Percentiles rank a stretch among this genome's conserved stretches.
These are phyloP conservation scores for Hypoxylon rubiginosum DNA, from an alignment of 2,329 filamentous ascomycete genomes.

Conservation along the genomic window DNA sequence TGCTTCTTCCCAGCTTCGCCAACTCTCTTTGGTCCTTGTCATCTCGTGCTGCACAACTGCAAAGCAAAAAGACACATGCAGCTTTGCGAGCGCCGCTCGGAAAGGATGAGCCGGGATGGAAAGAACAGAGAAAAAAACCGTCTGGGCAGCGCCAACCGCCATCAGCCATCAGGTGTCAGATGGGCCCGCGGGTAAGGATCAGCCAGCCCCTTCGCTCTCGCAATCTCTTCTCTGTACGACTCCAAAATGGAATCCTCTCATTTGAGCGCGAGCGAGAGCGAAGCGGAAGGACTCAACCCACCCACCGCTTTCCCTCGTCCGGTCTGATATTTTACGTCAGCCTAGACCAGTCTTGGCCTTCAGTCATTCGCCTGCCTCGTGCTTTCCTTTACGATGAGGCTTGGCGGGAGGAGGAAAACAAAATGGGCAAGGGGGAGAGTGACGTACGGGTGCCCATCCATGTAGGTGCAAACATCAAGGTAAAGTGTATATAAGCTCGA, in stretches of 20 bases:
- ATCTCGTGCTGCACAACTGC: background rate
- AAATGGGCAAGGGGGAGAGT: background rate
- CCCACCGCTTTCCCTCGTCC: background rate
- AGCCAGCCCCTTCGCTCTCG: background rate
- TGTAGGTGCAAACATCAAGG: background rate
- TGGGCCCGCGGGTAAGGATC: background rate
- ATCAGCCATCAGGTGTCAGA: constrained; percentile 1
- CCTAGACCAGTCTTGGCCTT: background rate
- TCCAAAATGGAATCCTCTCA: constrained; percentile 1
- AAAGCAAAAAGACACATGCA: background rate
- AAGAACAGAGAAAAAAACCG: too few relatives aligned
- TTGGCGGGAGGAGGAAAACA: background rate
- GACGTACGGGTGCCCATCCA: too few relatives aligned
- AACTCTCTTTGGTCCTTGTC: background rate
- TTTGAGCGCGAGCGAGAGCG: constrained; percentile 1
- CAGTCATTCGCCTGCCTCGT: background rate
- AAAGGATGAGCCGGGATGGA: background rate
- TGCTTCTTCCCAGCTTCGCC: background rate
- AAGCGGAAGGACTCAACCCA: background rate
- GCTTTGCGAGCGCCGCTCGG: background rate
- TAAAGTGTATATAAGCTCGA: background rate
- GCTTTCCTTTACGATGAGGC: background rate
- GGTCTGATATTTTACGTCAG: constrained; percentile 1
- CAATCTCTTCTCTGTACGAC: constrained; percentile 7
- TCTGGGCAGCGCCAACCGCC: too few relatives aligned